Base-by-base conservation (phyloP, 352 stramenopile species). In the Phytophthora palmivora region DNA sequence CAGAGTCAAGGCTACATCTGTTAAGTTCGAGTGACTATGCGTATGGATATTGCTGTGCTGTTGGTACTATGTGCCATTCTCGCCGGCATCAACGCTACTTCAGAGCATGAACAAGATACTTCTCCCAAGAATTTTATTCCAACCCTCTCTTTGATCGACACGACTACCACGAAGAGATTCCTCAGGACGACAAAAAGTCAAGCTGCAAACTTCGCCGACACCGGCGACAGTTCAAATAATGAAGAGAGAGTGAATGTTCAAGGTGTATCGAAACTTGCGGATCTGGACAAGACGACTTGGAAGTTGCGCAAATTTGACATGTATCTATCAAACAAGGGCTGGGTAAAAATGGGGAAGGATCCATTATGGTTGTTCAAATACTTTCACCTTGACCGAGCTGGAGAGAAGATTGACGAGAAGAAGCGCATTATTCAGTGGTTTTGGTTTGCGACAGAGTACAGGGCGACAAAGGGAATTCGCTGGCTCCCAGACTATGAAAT, bases 341-440 rank as follows among this genome's bases (percentile, higher is more conserved):
- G 26, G 44, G 36, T 26, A 7, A 3, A 5, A 2, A 16, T 0
- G 0, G 26, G 26, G 3, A 38, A 39, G 26, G 9, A 38, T 16
- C 28, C 44, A 3, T 1, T 22, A 3, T 1, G 16, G 1, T 3
- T 51, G 10, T 51, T 51, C 16, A 51, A 39, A 18, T 24, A 43
- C 12, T 43, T 43, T n/a, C n/a, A 14, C 12, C 15, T 26, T 51
- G 6, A n/a, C n/a, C 15, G 16, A 39, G 7, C 12, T 14, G 15
- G 28, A 8, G 28, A 24, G 1, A 51, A 38, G 6, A 18, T 39
- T 39, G 14, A 51, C 6, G 28, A 51, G 24, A 36, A 11, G 6
- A 51, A 39, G 26, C 37, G 24, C 9, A 14, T 39, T 15, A 15
- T 51, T n/a, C 44, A 28, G 26, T 51, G 26, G 44, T 51, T 51